phyloP scores from a whole-genome alignment of 78 protist genomes.

The Paratrimastix pyriformis region DNA sequence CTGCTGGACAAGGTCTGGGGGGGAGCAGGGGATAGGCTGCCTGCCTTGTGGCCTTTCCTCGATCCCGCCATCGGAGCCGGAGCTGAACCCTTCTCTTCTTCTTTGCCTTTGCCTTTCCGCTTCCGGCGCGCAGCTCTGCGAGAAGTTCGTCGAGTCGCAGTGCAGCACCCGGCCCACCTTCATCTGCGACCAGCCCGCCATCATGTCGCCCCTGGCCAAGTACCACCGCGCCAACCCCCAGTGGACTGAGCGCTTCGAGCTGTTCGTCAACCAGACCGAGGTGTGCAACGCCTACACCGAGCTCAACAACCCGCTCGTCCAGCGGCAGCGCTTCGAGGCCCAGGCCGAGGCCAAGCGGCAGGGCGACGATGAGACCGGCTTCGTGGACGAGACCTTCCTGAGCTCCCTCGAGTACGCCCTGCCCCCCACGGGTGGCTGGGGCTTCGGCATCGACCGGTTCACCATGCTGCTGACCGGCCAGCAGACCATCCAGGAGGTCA shows the following conservation, averaged over 20 bases:
- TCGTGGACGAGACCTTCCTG: slow-evolving; percentile 83
- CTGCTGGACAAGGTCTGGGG: slow-evolving; percentile 84
- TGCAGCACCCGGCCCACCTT: slow-evolving; percentile 94
- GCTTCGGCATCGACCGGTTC: slow-evolving; percentile 98
- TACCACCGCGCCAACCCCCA: slow-evolving; percentile 60
- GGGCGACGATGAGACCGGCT: slow-evolving; percentile 91
- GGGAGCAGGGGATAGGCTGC: not conserved
- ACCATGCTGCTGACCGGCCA: slow-evolving; percentile 87
- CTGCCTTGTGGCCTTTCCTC: no score
- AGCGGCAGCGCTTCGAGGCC: slow-evolving; percentile 84
- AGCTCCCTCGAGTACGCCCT: slow-evolving; percentile 93
- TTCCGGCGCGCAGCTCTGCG: slow-evolving; percentile 44
- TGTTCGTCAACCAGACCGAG: slow-evolving; percentile 80
- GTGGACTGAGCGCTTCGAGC: slow-evolving; percentile 98
- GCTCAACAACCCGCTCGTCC: slow-evolving; percentile 97
- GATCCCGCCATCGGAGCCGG: no score
- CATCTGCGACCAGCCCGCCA: slow-evolving; percentile 92
- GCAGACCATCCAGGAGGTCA: slow-evolving; percentile 88
- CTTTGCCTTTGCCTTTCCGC: not conserved
- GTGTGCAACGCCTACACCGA: slow-evolving; percentile 99
- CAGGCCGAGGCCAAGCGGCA: slow-evolving; percentile 70
- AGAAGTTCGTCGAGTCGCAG: slow-evolving; percentile 76
- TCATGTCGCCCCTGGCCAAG: slow-evolving; percentile 99
- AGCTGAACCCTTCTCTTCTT: not conserved
- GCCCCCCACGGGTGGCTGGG: slow-evolving; percentile 99